phyloP scores from a whole-genome alignment of 495 filamentous ascomycete species.

The Thozetella sp. region DNA sequence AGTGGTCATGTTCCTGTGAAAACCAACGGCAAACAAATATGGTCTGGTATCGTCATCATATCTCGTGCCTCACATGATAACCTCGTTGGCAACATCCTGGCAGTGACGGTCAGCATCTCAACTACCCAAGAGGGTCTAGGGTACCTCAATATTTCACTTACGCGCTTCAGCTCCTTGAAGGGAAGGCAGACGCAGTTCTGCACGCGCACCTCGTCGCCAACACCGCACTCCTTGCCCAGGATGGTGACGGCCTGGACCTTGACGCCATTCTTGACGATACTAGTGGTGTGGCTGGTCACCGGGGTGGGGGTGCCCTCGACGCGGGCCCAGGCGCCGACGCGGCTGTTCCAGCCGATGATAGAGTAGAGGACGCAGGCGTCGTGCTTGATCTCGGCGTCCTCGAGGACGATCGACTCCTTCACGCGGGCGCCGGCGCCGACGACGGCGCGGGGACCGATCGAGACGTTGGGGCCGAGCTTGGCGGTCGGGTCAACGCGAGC shows the following conservation, averaged over 20 bases:
- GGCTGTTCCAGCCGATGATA: conserved; percentile 96
- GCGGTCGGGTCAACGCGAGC: conserved; percentile 91
- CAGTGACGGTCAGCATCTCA: conserved; percentile 31
- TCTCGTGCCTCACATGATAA: conserved; percentile 77
- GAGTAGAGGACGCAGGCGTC: conserved; percentile 96
- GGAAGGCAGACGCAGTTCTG: conserved; percentile 99
- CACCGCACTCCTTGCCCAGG: conserved; percentile 92
- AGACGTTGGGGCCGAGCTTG: conserved; percentile 96
- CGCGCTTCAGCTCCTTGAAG: conserved; percentile 97
- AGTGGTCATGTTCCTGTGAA: not conserved
- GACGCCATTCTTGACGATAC: conserved; percentile 93
- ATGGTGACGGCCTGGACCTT: conserved; percentile 99
- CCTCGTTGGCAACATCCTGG: conserved; percentile 89
- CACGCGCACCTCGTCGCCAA: conserved; percentile 93
- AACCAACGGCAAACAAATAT: not conserved
- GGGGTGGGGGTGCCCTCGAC: conserved; percentile 96
- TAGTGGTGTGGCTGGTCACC: conserved; percentile 86
- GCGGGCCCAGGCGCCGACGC: conserved; percentile 94
- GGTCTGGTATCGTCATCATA: not conserved
- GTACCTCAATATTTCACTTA: conserved; percentile 47
- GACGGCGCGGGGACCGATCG: conserved; percentile 81
- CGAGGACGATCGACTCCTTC: conserved; percentile 95
- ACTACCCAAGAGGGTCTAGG: conserved; percentile 1
- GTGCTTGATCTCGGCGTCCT: conserved; percentile 95
- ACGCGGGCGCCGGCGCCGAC: conserved; percentile 89